A percentile compares a stretch with the other conserved stretches of the same genome.
phyloP scores from a whole-genome alignment of 345 rosid species.

The Gossypium herbaceum region DNA sequence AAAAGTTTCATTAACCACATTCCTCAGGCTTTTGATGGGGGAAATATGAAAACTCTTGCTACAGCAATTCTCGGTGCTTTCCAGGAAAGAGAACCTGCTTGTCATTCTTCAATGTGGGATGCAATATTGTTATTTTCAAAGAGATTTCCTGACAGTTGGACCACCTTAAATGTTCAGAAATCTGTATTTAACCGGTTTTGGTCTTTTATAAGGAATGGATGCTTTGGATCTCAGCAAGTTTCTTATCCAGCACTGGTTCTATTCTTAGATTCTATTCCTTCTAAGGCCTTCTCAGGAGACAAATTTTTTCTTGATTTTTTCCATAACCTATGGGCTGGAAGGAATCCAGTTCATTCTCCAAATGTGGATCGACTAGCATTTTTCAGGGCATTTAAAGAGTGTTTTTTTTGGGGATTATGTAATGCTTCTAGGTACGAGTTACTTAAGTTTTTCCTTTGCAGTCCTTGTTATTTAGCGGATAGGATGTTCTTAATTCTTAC shows the following conservation, averaged over 20 bases:
- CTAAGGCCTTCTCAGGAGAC: conserved; percentile 51
- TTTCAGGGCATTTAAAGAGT: conserved; percentile 67
- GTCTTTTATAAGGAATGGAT: conserved; percentile 80
- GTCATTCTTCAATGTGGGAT: conserved; percentile 96
- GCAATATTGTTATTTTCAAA: conserved; percentile 66
- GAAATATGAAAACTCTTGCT: conserved; percentile 56
- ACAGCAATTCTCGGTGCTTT: conserved; percentile 76
- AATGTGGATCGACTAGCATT: conserved; percentile 48
- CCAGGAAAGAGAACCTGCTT: conserved; percentile 77
- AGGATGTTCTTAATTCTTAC: neutral
- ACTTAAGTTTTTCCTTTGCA: neutral
- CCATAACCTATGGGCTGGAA: conserved; percentile 77
- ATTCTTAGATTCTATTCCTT: conserved; percentile 64
- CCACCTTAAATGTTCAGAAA: conserved; percentile 57
- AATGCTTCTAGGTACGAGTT: conserved; percentile 62
- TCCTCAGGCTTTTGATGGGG: conserved; percentile 66
- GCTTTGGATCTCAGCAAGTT: conserved; percentile 81
- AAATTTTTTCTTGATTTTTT: conserved; percentile 69
- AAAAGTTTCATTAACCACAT: conserved; percentile 66
- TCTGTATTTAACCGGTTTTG: conserved; percentile 55
- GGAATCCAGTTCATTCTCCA: conserved; percentile 49
- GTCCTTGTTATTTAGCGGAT: neutral
- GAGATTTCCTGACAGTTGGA: conserved; percentile 82
- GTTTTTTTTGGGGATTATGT: conserved; percentile 76
- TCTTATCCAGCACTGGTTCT: conserved; percentile 88